Base-by-base conservation (phyloP, 176 grass and related monocot species). In the Aegilops tauschii region DNA sequence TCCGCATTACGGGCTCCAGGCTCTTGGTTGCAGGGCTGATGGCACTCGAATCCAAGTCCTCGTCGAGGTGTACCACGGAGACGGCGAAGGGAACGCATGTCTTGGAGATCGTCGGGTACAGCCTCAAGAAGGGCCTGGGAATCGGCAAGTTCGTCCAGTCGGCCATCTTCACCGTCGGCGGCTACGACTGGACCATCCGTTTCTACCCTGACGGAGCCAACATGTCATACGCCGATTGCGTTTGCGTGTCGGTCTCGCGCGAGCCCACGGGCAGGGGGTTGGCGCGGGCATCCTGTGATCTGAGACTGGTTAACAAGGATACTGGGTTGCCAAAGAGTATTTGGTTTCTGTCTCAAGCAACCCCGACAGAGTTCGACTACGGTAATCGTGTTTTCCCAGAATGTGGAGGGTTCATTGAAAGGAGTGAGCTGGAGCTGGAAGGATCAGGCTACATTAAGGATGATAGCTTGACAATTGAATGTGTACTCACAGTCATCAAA, bases 21-120 rank as follows among this genome's bases (percentile, higher is more conserved):
- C 8, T 71, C 68, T 56, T 77, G 76, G 31, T 59, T 13, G 76
- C 47, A 54, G 74, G 49, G 47, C 45, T 32, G 11, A 78, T 61
- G 31, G 52, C 12, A 58, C 1, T n/a, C 52, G n/a, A 64, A 28
- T 17, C 21, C n/a, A 47, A 20, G 25, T 67, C 79, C 8, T 5
- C 62, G 39, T 81, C 79, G 16, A 81, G 25, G 25, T 49, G 39
- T 64, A 81, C 39, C 61, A 66, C 39, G 62, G 79, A 30, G 25
- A 47, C 1, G 61, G 61, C 16, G 4, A 28, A 45, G 8, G 80
- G 28, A 11, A 54, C 65, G 23, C 65, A 12, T 3, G 29, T 71
- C 68, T 82, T 82, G 0, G 20, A 82, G 65, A 69, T 82, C 63
- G 28, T 36, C 18, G 80, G 77, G 35, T 65, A 80, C 77, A 79